Evolutionary conservation across 495 filamentous ascomycete species (phyloP), one percentile per base, ranked within the genome.

Genomic region (Coniosporium apollinis): DNA sequence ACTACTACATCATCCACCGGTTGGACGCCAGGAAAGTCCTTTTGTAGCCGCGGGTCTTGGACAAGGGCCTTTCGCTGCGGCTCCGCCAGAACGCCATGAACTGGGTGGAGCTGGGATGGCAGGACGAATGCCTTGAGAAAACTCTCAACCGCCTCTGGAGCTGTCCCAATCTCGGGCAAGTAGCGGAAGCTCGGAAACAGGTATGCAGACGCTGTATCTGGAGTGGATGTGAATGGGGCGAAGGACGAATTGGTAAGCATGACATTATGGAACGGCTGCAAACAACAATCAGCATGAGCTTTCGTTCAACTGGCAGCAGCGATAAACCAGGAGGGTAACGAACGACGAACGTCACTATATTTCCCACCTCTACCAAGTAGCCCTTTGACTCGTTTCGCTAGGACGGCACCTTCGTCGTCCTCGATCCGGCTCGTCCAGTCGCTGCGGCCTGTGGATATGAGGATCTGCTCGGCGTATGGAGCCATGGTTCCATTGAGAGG

Each of bases 141-240:
- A 0, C 59, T 59, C 47, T 72, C 55, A 19, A 70, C 58, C 20
- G 58, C 54, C 25, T 62, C 55, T 5, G 39, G 5, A 33, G 62
- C 61, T 0, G 62, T 66, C 7, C 74, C 69, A n/a, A 93, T 69
- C 20, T 63, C 67, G 0, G 78, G 74, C 6, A 91, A 59, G 46
- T 80, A 82, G 59, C 74, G 74, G 65, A 89, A 85, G 46, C 66
- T 65, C 11, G 84, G 84, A 10, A 89, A 70, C 15, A 91, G 62
- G 47, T 79, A 76, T 3, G 64, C 74, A 3, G 77, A 82, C 0
- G 69, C 68, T 0, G 54, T 35, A 2, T 61, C 40, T 59, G 58
- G 3, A 40, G 55, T 44, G 0, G 43, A 36, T 4, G 52, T 45
- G 4, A 44, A 48, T 3, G 74, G 62, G 4, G 64, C 50, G 38